These are phyloP conservation scores for Apiospora kogelbergensis DNA, from an alignment of 2,329 filamentous ascomycete species.

Conservation along the genomic window DNA sequence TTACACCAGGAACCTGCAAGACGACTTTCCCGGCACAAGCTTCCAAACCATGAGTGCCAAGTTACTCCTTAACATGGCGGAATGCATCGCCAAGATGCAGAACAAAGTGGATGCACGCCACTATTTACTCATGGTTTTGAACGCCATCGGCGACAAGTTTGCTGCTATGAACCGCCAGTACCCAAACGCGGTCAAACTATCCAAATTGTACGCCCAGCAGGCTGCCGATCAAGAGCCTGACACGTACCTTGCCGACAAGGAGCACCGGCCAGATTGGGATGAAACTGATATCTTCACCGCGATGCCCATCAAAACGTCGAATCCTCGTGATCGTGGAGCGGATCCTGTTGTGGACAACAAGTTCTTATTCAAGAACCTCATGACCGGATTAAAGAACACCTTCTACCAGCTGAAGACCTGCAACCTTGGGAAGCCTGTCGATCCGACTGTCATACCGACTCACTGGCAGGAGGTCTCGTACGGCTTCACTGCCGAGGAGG, in stretches of 20 bases:
- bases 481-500: constrained; percentile 96
- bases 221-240: constrained; percentile 64
- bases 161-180: constrained; percentile 97
- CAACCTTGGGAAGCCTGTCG: constrained; percentile 73
- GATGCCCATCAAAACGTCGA: constrained; percentile 93
- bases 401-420: constrained; percentile 94
- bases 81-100: constrained; percentile 91
- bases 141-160: constrained; percentile 98
- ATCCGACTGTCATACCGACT: constrained; percentile 73
- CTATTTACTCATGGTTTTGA: constrained; percentile 94
- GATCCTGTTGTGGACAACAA: constrained; percentile 97
- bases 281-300: constrained; percentile 97
- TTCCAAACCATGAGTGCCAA: constrained; percentile 99
- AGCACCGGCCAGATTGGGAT: constrained; percentile 87
- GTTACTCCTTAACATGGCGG: constrained; percentile 93
- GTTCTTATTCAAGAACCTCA: constrained; percentile 93
- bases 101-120: constrained; percentile 94
- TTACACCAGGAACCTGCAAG: constrained; percentile 93
- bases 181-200: constrained; percentile 90
- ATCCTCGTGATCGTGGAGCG: constrained; percentile 81
- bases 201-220: constrained; percentile 71
- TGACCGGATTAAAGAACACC: constrained; percentile 93
- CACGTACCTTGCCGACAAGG: constrained; percentile 80
- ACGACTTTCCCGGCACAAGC: constrained; percentile 94
- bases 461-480: constrained; percentile 97